Conservation (phyloP, 768 basidiomycete genomes). For the Tulasnella sp. region DNA sequence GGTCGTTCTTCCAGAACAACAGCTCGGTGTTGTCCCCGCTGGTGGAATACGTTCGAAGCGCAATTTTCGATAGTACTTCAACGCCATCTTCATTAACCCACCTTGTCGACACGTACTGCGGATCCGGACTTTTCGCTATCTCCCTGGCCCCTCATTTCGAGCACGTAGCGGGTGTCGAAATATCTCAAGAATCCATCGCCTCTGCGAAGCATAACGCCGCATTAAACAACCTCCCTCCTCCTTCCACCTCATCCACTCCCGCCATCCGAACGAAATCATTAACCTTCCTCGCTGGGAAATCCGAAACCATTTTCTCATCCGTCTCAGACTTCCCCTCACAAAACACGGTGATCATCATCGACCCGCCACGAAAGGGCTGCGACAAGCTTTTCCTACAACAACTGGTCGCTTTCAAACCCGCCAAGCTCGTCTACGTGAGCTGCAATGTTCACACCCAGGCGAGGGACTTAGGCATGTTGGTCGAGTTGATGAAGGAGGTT, state of each 20-base stretch:
- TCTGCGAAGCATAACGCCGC: constrained; percentile 58
- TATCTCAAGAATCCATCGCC: constrained; percentile 62
- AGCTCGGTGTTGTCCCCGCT: constrained; percentile 81
- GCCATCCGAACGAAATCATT: constrained; percentile 39
- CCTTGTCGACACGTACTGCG: constrained; percentile 93
- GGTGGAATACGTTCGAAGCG: constrained; percentile 71
- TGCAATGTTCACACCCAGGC: constrained; percentile 95
- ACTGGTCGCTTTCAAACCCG: constrained; percentile 44
- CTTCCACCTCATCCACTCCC: background rate
- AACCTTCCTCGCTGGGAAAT: constrained; percentile 70
- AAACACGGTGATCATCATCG: constrained; percentile 64
- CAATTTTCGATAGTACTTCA: constrained; percentile 44
- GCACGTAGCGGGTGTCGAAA: constrained; percentile 81
- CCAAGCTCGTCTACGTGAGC: constrained; percentile 79
- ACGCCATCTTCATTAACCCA: constrained; percentile 47
- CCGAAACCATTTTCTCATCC: constrained; percentile 70
- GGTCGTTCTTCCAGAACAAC: constrained; percentile 98
- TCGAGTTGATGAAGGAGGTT: constrained; percentile 39
- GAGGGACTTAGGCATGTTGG: constrained; percentile 71
- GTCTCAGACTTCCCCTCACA: constrained; percentile 58
- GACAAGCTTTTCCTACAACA: constrained; percentile 51
- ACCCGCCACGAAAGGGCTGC: constrained; percentile 94
- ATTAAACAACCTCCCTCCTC: constrained; percentile 50
- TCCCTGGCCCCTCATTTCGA: constrained; percentile 67
- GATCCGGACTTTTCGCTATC: constrained; percentile 81